Conservation (phyloP, 352 stramenopile species). For the Phytophthora fragariaefolia region DNA sequence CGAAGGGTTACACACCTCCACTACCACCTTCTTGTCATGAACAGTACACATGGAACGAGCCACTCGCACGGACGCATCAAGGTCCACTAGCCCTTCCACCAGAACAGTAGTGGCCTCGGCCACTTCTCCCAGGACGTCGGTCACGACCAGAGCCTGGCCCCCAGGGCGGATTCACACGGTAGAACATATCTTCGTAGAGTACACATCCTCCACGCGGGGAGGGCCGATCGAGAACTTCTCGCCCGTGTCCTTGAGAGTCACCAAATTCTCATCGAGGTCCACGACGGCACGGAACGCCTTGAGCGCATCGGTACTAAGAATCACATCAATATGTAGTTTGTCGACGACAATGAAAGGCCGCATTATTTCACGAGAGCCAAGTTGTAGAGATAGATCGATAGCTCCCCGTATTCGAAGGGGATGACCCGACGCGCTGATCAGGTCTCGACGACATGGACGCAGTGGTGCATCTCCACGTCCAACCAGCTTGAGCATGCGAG, state of each 20-base stretch:
- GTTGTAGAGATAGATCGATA: conserved; percentile 1
- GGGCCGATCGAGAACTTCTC: conserved; percentile 1
- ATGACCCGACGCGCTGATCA: background rate
- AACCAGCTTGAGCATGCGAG: background rate
- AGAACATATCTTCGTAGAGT: no score
- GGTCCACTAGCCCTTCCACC: background rate
- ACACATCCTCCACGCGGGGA: no score
- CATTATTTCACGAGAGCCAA: no score
- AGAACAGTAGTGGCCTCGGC: background rate
- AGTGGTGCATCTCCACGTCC: background rate
- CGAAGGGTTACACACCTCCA: conserved; percentile 14
- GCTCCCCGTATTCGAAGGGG: background rate
- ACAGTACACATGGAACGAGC: conserved; percentile 8
- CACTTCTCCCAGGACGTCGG: background rate
- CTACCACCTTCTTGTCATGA: background rate
- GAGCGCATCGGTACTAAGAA: no score
- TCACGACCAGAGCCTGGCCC: no score
- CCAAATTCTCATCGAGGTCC: no score
- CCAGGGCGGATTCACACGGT: no score
- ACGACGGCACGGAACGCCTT: no score
- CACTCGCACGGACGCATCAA: background rate
- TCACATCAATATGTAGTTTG: no score
- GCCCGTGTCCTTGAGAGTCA: no score
- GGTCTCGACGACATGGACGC: background rate
- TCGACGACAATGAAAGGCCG: no score